Evolutionary conservation across 1,284 basidiomycete species (phyloP), one percentile per base, ranked within the genome.

Genomic region (Acaromyces ingoldii): DNA sequence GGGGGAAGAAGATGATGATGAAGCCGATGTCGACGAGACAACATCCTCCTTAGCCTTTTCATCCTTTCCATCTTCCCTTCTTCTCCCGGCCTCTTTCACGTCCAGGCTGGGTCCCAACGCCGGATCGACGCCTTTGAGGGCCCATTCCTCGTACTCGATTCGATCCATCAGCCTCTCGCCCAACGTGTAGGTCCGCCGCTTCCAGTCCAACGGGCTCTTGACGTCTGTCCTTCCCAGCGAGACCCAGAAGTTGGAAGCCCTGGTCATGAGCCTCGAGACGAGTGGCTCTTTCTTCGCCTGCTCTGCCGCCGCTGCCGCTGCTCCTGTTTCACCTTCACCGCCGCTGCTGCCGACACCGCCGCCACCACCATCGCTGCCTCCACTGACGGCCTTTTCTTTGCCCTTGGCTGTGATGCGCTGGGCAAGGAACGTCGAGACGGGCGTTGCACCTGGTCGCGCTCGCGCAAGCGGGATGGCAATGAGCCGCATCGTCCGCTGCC

Each of bases 71-170:
- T 17, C 43, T 26, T 41, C 51, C 28, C 39, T 21, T 30, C 22
- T 19, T 7, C 31, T 10, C n/a, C 34, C 6, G 11, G 17, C 36
- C 30, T 48, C 30, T 49, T 17, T 21, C 42, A n/a, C 21, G 6
- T 33, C 54, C 17, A 67, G 45, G 22, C 50, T 54, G 4, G 69
- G 70, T 1, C 64, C 67, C 40, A 69, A 42, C 2, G 61, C 59
- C 6, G 62, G 67, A 49, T 71, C 71, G 21, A 75, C 67, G 3
- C 62, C 67, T 47, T 75, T 75, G 25, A 75, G 55, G 13, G 67
- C 70, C 72, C 72, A 75, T 38, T 75, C 72, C 41, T 74, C 64
- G 33, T 74, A 74, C 37, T 67, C 67, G 54, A 75, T 71, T 1
- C 61, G 55, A 48, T 75, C 72, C 72, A 75, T 75, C 40, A 75